Evolutionary conservation across 805 yeast genomes (phyloP).

Genomic region (Metschnikowia koreensis): DNA sequence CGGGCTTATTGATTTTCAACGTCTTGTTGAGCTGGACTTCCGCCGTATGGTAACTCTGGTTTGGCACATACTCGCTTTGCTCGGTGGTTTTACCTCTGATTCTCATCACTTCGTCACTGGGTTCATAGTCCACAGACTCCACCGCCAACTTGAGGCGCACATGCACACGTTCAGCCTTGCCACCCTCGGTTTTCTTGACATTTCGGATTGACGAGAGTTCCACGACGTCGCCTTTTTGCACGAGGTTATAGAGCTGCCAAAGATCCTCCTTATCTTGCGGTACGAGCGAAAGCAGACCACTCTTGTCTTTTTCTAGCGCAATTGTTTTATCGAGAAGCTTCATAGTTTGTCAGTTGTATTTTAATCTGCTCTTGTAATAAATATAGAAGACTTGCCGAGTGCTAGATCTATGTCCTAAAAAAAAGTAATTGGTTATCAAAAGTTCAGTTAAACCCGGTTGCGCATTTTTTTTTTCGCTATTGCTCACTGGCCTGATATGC

Average conservation of each 20-base stretch:
- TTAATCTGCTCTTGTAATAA: background rate
- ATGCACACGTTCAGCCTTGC: slow-evolving; percentile 50
- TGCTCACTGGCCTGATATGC: too few species aligned
- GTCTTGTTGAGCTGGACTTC: slow-evolving; percentile 70
- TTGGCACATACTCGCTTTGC: slow-evolving; percentile 72
- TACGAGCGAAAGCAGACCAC: slow-evolving; percentile 62
- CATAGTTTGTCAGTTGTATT: slow-evolving; percentile 5
- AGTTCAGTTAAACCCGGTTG: too few species aligned
- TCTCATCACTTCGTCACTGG: slow-evolving; percentile 73
- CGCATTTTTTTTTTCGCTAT: too few species aligned
- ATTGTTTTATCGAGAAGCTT: slow-evolving; percentile 21
- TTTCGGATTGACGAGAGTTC: slow-evolving; percentile 68
- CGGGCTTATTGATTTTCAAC: slow-evolving; percentile 66
- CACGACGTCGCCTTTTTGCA: slow-evolving; percentile 73
- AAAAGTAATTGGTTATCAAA: too few species aligned
- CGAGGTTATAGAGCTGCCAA: slow-evolving; percentile 81
- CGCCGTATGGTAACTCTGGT: slow-evolving; percentile 86
- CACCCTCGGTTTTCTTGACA: slow-evolving; percentile 40
- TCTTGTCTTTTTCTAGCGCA: slow-evolving; percentile 46
- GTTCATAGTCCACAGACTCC: slow-evolving; percentile 72
- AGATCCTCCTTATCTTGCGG: slow-evolving; percentile 92
- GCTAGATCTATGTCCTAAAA: too few species aligned
- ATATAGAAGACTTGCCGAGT: too few species aligned
- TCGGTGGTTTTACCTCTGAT: slow-evolving; percentile 73
- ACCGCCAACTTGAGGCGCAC: slow-evolving; percentile 54